Conservation (phyloP, 2,329 filamentous ascomycete genomes). For the Aphanocladium album region DNA sequence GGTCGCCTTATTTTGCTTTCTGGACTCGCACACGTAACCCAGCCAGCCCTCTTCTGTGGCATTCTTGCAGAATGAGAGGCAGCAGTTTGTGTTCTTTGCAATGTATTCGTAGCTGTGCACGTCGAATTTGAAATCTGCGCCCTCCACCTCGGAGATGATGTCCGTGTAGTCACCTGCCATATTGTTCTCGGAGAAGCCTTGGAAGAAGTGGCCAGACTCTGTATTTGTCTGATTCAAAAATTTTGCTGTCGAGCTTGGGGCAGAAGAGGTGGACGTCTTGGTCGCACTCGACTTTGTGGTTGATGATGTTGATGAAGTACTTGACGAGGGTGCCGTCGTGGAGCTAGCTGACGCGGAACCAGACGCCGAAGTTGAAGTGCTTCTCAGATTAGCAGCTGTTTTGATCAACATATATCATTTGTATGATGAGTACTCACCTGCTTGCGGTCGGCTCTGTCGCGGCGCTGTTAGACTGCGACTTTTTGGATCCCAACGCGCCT, state of each 20-base stretch:
- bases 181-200: slow-evolving; percentile 23
- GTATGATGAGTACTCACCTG: neutral
- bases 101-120: slow-evolving; percentile 20
- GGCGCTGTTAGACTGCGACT: neutral
- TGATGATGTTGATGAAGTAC: neutral
- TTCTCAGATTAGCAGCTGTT: neutral
- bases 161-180: slow-evolving; percentile 22
- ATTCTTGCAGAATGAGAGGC: slow-evolving; percentile 21
- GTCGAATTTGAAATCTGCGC: slow-evolving; percentile 18
- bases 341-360: neutral
- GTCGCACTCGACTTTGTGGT: neutral
- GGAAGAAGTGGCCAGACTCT: slow-evolving; percentile 23
- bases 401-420: neutral
- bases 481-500: neutral
- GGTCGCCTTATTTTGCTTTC: neutral
- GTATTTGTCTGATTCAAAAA: slow-evolving; percentile 23
- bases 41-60: slow-evolving; percentile 16
- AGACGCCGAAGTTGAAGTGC: neutral
- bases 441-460: neutral
- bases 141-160: slow-evolving; percentile 21
- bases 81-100: slow-evolving; percentile 20
- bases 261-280: neutral
- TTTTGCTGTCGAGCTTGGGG: neutral
- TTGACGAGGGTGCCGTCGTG: neutral
- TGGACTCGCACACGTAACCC: slow-evolving; percentile 23